Percentiles rank a stretch among this genome's conserved stretches.
These are phyloP conservation scores for Suhomyces terraborum DNA, from an alignment of 1,139 yeast genomes.

Conservation along the genomic window DNA sequence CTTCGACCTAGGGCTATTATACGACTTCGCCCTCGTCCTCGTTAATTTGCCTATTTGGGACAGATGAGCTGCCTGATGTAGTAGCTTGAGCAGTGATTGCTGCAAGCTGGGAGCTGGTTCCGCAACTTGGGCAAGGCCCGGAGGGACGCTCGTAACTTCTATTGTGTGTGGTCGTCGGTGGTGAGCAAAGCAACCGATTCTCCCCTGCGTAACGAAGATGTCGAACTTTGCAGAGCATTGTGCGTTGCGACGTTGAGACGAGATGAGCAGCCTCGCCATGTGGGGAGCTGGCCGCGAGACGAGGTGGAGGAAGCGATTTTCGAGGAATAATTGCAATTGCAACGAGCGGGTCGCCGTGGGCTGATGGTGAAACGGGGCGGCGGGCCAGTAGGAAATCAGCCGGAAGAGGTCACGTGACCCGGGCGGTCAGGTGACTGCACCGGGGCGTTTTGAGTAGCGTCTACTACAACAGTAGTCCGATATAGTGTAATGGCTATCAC, in stretches of 20 bases:
- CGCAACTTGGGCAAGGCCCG: not conserved
- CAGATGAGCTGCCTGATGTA: not conserved
- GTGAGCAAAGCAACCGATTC: not conserved
- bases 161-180: no score
- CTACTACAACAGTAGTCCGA: conserved; percentile 42
- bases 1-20: no score
- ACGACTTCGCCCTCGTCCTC: not conserved
- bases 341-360: not conserved
- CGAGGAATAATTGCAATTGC: no score
- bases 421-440: not conserved
- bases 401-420: no score
- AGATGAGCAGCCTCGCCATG: no score
- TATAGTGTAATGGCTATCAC: conserved; percentile 83
- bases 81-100: not conserved
- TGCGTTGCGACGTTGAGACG: no score
- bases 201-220: not conserved
- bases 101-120: no score
- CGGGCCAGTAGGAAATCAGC: not conserved
- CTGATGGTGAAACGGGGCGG: not conserved
- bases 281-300: not conserved
- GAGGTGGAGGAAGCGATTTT: not conserved
- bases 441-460: not conserved
- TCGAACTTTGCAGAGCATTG: not conserved
- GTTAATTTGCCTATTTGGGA: conserved; percentile 1
- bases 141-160: no score